phyloP scores from a whole-genome alignment of 805 yeast species.

The Sugiyamaella lignohabitans region DNA sequence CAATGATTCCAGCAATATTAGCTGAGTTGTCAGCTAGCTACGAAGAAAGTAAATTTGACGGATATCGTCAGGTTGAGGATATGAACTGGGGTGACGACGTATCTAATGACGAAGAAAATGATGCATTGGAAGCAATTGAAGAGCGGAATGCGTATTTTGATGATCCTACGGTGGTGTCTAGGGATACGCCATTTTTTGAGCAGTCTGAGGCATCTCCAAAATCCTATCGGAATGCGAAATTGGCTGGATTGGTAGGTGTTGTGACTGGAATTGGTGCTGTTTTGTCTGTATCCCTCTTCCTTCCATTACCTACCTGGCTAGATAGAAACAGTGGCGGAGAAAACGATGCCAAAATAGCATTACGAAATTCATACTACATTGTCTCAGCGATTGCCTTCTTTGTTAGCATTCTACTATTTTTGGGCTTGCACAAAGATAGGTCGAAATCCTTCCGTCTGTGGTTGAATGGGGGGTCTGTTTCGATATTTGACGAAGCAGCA shows the following conservation, averaged over 20 bases:
- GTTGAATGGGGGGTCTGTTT: neutral
- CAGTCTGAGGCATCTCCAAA: conserved; percentile 12
- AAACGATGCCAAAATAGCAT: conserved; percentile 26
- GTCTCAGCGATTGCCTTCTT: conserved; percentile 41
- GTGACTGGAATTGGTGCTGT: conserved; percentile 64
- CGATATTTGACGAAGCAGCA: neutral
- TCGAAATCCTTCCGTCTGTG: conserved; percentile 23
- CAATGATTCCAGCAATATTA: conserved; percentile 55
- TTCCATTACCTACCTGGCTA: conserved; percentile 51
- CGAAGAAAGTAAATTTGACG: conserved; percentile 18
- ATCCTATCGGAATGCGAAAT: conserved; percentile 41
- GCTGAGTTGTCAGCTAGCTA: conserved; percentile 45
- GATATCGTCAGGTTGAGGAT: neutral
- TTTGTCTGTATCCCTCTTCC: conserved; percentile 47
- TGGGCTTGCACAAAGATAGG: conserved; percentile 42
- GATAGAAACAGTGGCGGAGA: conserved; percentile 29
- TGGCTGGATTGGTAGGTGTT: conserved; percentile 56
- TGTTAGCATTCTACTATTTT: conserved; percentile 36
- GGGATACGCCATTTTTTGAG: neutral
- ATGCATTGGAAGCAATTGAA: no score
- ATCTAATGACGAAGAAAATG: neutral
- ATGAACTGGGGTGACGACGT: neutral
- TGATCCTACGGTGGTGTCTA: neutral
- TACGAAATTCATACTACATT: conserved; percentile 38
- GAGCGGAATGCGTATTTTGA: no score